phyloP scores from a whole-genome alignment of 352 stramenopile genomes.

The Globisporangium solare region DNA sequence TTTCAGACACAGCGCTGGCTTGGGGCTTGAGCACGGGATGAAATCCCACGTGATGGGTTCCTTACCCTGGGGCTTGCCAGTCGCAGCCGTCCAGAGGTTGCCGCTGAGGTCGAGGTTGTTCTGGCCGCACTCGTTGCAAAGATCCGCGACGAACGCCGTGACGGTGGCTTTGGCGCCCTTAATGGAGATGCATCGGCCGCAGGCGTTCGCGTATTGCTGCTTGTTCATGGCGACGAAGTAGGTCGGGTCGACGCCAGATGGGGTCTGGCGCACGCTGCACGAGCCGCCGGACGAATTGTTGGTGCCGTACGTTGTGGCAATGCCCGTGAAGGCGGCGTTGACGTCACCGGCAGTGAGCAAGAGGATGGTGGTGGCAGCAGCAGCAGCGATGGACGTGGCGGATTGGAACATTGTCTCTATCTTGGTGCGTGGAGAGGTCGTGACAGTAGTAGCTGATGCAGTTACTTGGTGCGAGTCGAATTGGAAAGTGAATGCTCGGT shows the following conservation, averaged over 20 bases:
- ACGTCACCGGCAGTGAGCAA: background rate
- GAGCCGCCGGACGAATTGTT: conserved; percentile 10
- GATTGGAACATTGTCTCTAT: background rate
- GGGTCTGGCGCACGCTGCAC: conserved; percentile 10
- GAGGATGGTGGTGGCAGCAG: background rate
- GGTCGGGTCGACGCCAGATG: conserved; percentile 1
- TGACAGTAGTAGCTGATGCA: no score
- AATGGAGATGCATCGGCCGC: conserved; percentile 12
- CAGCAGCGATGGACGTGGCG: background rate
- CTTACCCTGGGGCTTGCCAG: conserved; percentile 11
- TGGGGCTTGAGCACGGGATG: conserved; percentile 7
- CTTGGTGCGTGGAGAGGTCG: no score
- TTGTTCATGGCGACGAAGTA: conserved; percentile 15
- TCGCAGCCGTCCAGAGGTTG: conserved; percentile 11
- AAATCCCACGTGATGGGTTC: conserved; percentile 12
- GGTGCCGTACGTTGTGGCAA: conserved; percentile 13
- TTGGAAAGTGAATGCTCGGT: no score
- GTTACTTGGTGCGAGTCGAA: no score
- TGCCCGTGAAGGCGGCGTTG: conserved; percentile 4
- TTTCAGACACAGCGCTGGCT: conserved; percentile 12
- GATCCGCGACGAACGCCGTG: conserved; percentile 12
- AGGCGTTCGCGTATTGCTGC: conserved; percentile 12
- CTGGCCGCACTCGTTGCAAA: conserved; percentile 13
- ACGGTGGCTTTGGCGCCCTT: conserved; percentile 12
- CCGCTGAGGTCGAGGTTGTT: conserved; percentile 17